A percentile compares a stretch with the other conserved stretches of the same genome.
Evolutionary conservation across 495 filamentous ascomycete species (phyloP).

Genomic region (Podospora conica): DNA sequence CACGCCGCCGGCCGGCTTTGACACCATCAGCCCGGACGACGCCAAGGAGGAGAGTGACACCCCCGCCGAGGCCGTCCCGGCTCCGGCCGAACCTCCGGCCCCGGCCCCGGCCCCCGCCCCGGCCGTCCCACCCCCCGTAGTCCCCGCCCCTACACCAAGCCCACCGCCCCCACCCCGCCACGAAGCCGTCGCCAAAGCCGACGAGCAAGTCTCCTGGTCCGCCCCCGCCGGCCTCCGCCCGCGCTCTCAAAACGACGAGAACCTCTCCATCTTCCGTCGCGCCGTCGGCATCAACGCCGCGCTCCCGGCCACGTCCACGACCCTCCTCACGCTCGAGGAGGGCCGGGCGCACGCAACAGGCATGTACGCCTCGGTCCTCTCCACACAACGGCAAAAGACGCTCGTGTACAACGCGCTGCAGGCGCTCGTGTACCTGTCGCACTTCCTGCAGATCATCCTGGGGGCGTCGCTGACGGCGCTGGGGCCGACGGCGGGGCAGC

Average conservation of each 20-base stretch:
- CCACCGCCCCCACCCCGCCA: neutral
- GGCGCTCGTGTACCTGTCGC: neutral
- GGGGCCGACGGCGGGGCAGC: constrained; percentile 34
- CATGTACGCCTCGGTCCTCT: constrained; percentile 32
- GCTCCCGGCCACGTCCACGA: constrained; percentile 7
- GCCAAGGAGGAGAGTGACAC: neutral
- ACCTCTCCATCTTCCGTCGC: constrained; percentile 38
- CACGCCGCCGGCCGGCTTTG: neutral
- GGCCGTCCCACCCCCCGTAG: neutral
- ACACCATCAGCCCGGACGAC: constrained; percentile 1
- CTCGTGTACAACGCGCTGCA: constrained; percentile 36
- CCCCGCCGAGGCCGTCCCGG: neutral
- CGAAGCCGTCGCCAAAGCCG: constrained; percentile 14
- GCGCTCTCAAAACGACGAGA: constrained; percentile 38
- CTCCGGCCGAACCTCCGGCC: neutral
- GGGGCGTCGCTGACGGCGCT: constrained; percentile 4
- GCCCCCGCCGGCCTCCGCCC: constrained; percentile 35
- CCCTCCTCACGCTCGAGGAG: constrained; percentile 34
- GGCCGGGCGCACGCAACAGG: constrained; percentile 33
- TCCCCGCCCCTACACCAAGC: neutral
- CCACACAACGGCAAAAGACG: constrained; percentile 25
- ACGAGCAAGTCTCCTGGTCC: constrained; percentile 30
- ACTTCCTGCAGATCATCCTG: constrained; percentile 4
- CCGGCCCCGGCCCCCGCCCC: neutral
- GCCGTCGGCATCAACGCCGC: constrained; percentile 39